These are phyloP conservation scores for Penicillium sp. DNA, from an alignment of 2,329 filamentous ascomycete species.

Conservation along the genomic window DNA sequence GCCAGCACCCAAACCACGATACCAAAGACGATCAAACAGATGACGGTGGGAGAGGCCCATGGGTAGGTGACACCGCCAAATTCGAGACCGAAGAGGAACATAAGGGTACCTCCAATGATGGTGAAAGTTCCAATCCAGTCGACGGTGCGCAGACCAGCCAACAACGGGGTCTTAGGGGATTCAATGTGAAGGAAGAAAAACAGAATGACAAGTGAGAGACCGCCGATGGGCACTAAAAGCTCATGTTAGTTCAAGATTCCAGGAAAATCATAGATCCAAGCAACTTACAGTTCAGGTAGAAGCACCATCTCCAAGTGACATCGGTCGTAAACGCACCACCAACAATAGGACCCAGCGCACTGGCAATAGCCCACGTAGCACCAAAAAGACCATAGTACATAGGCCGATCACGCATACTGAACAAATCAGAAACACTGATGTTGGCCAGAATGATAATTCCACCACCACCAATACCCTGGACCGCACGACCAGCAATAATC, in stretches of 20 bases:
- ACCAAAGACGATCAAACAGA: conserved; percentile 77
- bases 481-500: conserved; percentile 60
- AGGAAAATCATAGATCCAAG: neutral
- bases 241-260: conserved; percentile 7
- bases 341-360: conserved; percentile 60
- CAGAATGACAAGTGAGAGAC: conserved; percentile 58
- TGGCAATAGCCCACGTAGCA: conserved; percentile 62
- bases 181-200: conserved; percentile 62
- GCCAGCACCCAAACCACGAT: conserved; percentile 64
- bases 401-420: conserved; percentile 59
- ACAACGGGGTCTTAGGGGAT: conserved; percentile 59
- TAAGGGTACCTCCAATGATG: conserved; percentile 75
- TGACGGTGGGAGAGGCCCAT: conserved; percentile 71
- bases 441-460: conserved; percentile 64
- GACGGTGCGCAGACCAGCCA: conserved; percentile 59
- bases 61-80: conserved; percentile 75
- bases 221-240: conserved; percentile 56
- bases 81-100: conserved; percentile 83
- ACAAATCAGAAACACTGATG: conserved; percentile 64
- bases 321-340: conserved; percentile 61
- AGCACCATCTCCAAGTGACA: conserved; percentile 62
- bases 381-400: conserved; percentile 64
- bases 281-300: conserved; percentile 57
- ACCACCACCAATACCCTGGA: conserved; percentile 65
- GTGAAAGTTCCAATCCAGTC: conserved; percentile 64